Percentiles rank a stretch among this genome's conserved stretches.
Conservation (phyloP, 1,139 yeast species). For the Debaryomycetaceae sp. region DNA sequence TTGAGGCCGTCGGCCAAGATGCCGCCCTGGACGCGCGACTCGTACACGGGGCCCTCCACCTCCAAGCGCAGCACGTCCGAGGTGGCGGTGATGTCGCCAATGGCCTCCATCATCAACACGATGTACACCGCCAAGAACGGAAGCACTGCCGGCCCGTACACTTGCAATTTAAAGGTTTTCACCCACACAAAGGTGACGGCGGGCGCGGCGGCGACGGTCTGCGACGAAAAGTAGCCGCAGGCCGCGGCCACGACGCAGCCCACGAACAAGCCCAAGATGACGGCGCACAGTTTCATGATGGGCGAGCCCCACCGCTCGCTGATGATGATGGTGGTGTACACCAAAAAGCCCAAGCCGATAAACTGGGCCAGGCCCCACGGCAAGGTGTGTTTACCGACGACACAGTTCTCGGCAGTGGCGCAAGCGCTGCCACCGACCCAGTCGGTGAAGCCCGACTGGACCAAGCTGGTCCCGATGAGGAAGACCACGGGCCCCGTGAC, state of each 20-base stretch:
- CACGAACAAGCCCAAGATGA: conserved; percentile 67
- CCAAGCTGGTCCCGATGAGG: conserved; percentile 62
- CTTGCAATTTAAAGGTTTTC: conserved; percentile 60
- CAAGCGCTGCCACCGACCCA: conserved; percentile 89
- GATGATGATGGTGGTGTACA: conserved; percentile 58
- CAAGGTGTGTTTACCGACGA: conserved; percentile 41
- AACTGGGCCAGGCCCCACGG: conserved; percentile 82
- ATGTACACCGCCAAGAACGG: conserved; percentile 77
- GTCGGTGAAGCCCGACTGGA: conserved; percentile 63
- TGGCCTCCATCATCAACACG: conserved; percentile 79
- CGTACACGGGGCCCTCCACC: conserved; percentile 71
- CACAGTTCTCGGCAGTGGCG: conserved; percentile 23
- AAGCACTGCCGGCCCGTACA: conserved; percentile 75
- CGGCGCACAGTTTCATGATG: conserved; percentile 87
- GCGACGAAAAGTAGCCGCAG: conserved; percentile 62
- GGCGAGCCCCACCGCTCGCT: conserved; percentile 91
- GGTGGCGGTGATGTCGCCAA: conserved; percentile 89
- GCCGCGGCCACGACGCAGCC: conserved; percentile 93
- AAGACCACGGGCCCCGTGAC: conserved; percentile 91
- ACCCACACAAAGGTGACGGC: conserved; percentile 81
- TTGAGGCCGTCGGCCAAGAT: conserved; percentile 70
- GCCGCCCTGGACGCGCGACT: conserved; percentile 86
- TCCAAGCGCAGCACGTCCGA: conserved; percentile 79
- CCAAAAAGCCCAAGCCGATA: conserved; percentile 78
- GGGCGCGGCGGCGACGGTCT: conserved; percentile 57